Evolutionary conservation across 306 rosid genomes (phyloP).

Genomic region (Spatholobus suberectus): DNA sequence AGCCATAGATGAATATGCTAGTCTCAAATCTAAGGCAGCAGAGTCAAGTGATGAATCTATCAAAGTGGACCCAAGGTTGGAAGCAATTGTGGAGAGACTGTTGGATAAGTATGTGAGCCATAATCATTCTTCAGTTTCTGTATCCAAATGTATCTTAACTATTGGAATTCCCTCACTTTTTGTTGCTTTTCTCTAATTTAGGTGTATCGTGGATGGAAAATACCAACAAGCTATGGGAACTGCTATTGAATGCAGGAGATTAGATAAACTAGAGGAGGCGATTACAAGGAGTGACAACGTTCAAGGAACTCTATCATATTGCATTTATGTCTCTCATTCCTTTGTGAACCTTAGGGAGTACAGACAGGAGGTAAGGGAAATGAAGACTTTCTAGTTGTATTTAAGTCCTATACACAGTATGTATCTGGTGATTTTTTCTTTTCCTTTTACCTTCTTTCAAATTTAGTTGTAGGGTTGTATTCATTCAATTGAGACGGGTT

Average conservation of each 20-base stretch:
- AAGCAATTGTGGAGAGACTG: conserved; percentile 97
- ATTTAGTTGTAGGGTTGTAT: conserved; percentile 6
- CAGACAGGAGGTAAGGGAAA: conserved; percentile 77
- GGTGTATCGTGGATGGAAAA: conserved; percentile 94
- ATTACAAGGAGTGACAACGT: conserved; percentile 91
- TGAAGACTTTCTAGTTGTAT: conserved; percentile 2
- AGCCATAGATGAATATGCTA: conserved; percentile 96
- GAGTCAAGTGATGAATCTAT: conserved; percentile 69
- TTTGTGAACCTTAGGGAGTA: conserved; percentile 94
- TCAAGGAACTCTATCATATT: conserved; percentile 91
- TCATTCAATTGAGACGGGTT: neutral
- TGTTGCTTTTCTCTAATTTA: conserved; percentile 41
- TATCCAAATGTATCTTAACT: neutral
- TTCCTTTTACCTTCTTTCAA: neutral
- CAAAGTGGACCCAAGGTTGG: conserved; percentile 85
- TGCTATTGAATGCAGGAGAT: conserved; percentile 95
- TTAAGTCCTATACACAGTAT: conserved; percentile 20
- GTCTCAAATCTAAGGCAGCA: conserved; percentile 79
- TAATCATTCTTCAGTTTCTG: neutral
- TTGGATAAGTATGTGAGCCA: conserved; percentile 78
- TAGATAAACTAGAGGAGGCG: conserved; percentile 99
- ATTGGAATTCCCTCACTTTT: conserved; percentile 10
- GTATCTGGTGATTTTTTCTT: conserved; percentile 14
- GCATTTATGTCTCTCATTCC: conserved; percentile 88
- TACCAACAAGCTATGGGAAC: conserved; percentile 99